Conservation (phyloP, 179 eudicot genomes). For the Actinidia polygama region DNA sequence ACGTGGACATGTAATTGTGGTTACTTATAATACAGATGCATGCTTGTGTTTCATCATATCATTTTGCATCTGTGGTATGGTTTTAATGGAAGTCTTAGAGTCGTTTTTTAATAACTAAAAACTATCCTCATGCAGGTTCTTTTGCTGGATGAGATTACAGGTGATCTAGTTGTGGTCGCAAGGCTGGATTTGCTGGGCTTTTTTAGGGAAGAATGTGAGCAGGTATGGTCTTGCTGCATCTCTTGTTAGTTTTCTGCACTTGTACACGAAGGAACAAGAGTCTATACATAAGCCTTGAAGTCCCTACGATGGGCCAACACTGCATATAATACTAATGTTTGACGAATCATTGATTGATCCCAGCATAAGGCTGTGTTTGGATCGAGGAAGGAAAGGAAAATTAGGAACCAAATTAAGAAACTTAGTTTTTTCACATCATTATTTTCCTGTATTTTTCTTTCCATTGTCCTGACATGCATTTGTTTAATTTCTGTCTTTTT, state of each 20-base stretch:
- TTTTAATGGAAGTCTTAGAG: neutral
- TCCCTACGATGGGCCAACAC: neutral
- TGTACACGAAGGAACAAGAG: conserved; percentile 6
- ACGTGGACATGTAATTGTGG: neutral
- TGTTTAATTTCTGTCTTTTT: neutral
- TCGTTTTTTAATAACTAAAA: neutral
- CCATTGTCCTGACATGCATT: neutral
- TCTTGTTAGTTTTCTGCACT: neutral
- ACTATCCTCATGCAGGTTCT: conserved; percentile 63
- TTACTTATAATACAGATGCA: neutral
- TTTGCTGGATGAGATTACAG: conserved; percentile 90
- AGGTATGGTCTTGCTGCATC: conserved; percentile 50
- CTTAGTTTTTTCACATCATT: neutral
- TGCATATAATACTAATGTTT: conserved; percentile 8
- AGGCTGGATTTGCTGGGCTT: conserved; percentile 92
- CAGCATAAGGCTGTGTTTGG: neutral
- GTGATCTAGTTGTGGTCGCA: conserved; percentile 94
- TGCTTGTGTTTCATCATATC: neutral
- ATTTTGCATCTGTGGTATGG: neutral
- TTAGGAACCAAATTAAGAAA: too few relatives aligned
- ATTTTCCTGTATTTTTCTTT: neutral
- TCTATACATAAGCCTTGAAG: neutral
- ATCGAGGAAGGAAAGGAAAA: too few relatives aligned
- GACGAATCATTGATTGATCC: neutral
- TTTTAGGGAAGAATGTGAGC: conserved; percentile 89